Evolutionary conservation across 495 filamentous ascomycete genomes (phyloP).

Genomic region (Aspergillus sclerotioniger): DNA sequence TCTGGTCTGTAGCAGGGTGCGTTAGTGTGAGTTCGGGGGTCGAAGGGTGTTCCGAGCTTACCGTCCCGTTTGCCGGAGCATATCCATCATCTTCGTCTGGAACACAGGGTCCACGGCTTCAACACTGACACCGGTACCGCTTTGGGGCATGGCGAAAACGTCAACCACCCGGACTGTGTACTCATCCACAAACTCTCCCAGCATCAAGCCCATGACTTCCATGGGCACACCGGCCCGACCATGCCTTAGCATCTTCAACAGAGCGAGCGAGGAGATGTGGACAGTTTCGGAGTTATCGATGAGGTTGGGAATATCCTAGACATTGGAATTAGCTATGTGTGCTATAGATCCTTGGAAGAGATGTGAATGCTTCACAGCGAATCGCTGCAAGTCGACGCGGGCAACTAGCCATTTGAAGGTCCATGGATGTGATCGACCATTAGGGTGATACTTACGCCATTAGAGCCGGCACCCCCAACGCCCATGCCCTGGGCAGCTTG

Average conservation of each 20-base stretch:
- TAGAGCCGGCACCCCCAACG: conserved; percentile 64
- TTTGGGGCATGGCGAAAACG: conserved; percentile 99
- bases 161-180: conserved; percentile 97
- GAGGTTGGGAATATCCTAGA: conserved; percentile 77
- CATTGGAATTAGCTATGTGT: neutral
- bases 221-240: conserved; percentile 97
- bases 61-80: conserved; percentile 95
- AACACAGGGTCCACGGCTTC: conserved; percentile 98
- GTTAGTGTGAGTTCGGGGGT: conserved; percentile 1
- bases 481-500: conserved; percentile 76
- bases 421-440: neutral
- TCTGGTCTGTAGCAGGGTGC: conserved; percentile 66
- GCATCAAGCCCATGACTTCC: conserved; percentile 99
- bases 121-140: conserved; percentile 95
- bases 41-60: conserved; percentile 40
- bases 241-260: conserved; percentile 98
- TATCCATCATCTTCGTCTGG: conserved; percentile 99
- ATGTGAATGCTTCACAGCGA: no score
- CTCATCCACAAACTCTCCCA: conserved; percentile 98
- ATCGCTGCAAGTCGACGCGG: neutral
- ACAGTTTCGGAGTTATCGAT: conserved; percentile 99
- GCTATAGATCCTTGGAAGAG: neutral
- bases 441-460: conserved; percentile 63
- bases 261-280: conserved; percentile 95
- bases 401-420: neutral